Conservation (phyloP, 164 flowering plant species). For the Tetracentron sinense region DNA sequence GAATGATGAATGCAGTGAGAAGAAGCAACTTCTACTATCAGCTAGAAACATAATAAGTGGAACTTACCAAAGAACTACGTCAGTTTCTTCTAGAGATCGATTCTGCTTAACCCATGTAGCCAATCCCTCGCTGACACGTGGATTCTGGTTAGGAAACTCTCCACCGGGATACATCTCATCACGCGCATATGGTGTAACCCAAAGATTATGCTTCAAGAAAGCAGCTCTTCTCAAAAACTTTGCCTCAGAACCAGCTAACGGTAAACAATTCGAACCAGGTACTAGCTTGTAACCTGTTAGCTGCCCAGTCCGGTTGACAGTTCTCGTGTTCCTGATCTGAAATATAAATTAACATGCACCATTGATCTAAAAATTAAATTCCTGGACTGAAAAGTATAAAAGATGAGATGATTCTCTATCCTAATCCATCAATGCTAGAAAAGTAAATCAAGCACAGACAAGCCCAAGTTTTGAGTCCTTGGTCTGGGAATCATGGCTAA, state of each 20-base stretch:
- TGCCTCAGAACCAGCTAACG: slow-evolving; percentile 83
- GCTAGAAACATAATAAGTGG: not conserved
- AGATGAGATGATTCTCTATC: not conserved
- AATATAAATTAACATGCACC: slow-evolving; percentile 13
- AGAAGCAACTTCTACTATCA: too few species aligned
- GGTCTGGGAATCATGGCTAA: too few species aligned
- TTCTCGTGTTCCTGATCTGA: slow-evolving; percentile 78
- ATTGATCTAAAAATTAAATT: slow-evolving; percentile 1
- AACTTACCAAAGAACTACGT: slow-evolving; percentile 82
- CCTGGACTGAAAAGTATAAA: not conserved
- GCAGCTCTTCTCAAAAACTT: slow-evolving; percentile 80
- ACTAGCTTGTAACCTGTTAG: slow-evolving; percentile 78
- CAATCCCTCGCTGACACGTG: slow-evolving; percentile 78
- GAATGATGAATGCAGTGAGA: too few species aligned
- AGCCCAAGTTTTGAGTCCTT: not conserved
- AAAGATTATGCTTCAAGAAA: slow-evolving; percentile 83
- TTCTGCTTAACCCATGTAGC: slow-evolving; percentile 77
- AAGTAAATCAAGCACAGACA: not conserved
- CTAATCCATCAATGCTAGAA: not conserved
- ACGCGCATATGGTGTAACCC: slow-evolving; percentile 74
- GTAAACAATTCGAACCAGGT: slow-evolving; percentile 87
- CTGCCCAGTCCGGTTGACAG: slow-evolving; percentile 80
- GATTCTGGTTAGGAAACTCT: slow-evolving; percentile 92
- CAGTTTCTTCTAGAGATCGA: slow-evolving; percentile 70
- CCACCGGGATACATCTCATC: slow-evolving; percentile 83